Conservation (phyloP, 495 filamentous ascomycete genomes). For the Lichina pygmaea region DNA sequence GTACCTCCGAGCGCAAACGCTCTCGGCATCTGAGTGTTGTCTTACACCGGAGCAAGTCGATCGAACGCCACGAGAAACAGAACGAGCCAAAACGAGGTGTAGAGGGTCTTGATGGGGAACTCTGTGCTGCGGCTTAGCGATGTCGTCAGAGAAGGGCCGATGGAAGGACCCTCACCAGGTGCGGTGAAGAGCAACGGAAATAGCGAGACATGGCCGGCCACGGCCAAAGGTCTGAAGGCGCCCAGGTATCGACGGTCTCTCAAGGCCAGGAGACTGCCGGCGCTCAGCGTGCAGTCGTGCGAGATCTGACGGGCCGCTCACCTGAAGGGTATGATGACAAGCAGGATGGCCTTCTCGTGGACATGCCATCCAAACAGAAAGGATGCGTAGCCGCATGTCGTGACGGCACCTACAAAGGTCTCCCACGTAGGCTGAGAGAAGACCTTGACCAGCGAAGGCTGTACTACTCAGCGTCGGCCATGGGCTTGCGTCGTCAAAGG, state of each 20-base stretch:
- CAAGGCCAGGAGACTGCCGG: slow-evolving; percentile 52
- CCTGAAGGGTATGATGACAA: slow-evolving; percentile 76
- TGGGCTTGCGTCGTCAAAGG: not conserved
- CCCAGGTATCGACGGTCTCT: slow-evolving; percentile 77
- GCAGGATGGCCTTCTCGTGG: slow-evolving; percentile 86
- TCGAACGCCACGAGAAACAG: slow-evolving; percentile 72
- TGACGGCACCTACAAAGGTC: slow-evolving; percentile 66
- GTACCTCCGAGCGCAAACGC: not conserved
- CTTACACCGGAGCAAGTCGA: slow-evolving; percentile 48
- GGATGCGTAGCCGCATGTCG: slow-evolving; percentile 85
- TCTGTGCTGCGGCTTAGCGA: slow-evolving; percentile 17
- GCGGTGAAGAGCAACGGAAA: slow-evolving; percentile 86
- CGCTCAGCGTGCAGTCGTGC: not conserved
- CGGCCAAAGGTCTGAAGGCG: slow-evolving; percentile 75
- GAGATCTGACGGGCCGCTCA: not conserved
- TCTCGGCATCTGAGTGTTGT: not conserved
- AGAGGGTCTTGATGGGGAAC: slow-evolving; percentile 76
- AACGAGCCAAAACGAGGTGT: slow-evolving; percentile 78
- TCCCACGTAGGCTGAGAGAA: slow-evolving; percentile 63
- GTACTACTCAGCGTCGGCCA: slow-evolving; percentile 4
- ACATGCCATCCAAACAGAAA: slow-evolving; percentile 99
- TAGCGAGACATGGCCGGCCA: slow-evolving; percentile 81
- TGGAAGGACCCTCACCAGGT: slow-evolving; percentile 10
- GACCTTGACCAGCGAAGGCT: slow-evolving; percentile 55
- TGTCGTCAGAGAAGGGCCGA: not conserved